Evolutionary conservation across 495 filamentous ascomycete species (phyloP).

Genomic region (Tuber umbilicatum): DNA sequence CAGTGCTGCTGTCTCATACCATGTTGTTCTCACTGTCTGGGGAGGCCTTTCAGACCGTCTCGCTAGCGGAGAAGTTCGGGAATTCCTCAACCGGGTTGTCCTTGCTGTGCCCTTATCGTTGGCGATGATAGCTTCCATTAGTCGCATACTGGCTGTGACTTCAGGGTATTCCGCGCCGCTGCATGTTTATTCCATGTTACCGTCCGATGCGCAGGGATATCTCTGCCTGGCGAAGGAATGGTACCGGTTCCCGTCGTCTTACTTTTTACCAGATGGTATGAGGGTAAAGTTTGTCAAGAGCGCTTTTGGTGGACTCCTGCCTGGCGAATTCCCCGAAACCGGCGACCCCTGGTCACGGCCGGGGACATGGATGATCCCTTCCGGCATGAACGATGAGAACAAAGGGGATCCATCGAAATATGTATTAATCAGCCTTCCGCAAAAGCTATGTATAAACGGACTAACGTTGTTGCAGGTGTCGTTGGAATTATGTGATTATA

Average conservation of each 20-base stretch:
- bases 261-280: constrained; percentile 73
- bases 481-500: constrained; percentile 65
- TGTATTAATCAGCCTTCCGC: constrained; percentile 45
- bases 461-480: constrained; percentile 50
- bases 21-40: constrained; percentile 66
- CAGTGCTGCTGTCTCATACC: constrained; percentile 78
- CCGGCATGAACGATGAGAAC: constrained; percentile 91
- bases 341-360: constrained; percentile 57
- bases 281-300: constrained; percentile 81
- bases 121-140: constrained; percentile 58
- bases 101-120: constrained; percentile 46
- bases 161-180: constrained; percentile 82
- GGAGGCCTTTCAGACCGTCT: constrained; percentile 49
- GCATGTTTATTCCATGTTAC: constrained; percentile 58
- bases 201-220: constrained; percentile 51
- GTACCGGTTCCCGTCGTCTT: constrained; percentile 95
- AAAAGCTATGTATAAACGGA: neutral
- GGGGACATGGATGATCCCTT: constrained; percentile 71
- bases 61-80: constrained; percentile 47
- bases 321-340: constrained; percentile 64
- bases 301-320: constrained; percentile 81
- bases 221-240: constrained; percentile 96
- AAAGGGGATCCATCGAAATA: constrained; percentile 83
- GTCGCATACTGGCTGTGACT: constrained; percentile 72
- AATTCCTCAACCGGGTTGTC: constrained; percentile 54